phyloP scores from a whole-genome alignment of 129 eudicot genomes.

The Tagetes patula region DNA sequence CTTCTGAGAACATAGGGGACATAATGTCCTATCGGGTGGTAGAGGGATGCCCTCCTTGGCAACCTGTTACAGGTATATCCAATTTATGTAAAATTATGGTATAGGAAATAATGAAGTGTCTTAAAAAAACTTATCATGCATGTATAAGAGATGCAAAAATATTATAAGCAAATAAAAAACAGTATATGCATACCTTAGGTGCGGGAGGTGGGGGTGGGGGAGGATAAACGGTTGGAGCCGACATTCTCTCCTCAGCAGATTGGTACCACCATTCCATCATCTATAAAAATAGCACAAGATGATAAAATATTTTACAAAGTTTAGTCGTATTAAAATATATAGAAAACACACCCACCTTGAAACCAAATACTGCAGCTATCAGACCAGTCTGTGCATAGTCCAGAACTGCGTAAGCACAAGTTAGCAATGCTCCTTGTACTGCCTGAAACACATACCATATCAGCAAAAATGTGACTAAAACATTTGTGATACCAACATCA shows the following conservation, averaged over 20 bases:
- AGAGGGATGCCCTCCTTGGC: conserved; percentile 88
- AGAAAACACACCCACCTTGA: conserved; percentile 53
- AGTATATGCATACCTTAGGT: conserved; percentile 58
- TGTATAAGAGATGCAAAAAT: not conserved
- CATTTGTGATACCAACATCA: not conserved
- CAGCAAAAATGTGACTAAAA: not conserved
- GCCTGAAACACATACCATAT: conserved; percentile 51
- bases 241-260: conserved; percentile 97
- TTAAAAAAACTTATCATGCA: not conserved
- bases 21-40: conserved; percentile 71
- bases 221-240: conserved; percentile 93
- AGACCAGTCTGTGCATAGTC: conserved; percentile 98
- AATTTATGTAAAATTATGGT: not conserved
- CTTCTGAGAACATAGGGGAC: conserved; percentile 83
- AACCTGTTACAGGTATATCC: conserved; percentile 47
- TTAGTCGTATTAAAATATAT: conserved; percentile 11
- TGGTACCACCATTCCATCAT: conserved; percentile 99
- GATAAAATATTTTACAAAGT: conserved; percentile 1
- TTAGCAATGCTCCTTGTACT: conserved; percentile 76
- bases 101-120: not conserved
- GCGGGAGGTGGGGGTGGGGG: conserved; percentile 96
- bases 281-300: conserved; percentile 34
- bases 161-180: not conserved
- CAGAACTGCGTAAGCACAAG: conserved; percentile 80
- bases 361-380: conserved; percentile 95